Conservation (phyloP, 306 rosid genomes). For the Urtica urens region DNA sequence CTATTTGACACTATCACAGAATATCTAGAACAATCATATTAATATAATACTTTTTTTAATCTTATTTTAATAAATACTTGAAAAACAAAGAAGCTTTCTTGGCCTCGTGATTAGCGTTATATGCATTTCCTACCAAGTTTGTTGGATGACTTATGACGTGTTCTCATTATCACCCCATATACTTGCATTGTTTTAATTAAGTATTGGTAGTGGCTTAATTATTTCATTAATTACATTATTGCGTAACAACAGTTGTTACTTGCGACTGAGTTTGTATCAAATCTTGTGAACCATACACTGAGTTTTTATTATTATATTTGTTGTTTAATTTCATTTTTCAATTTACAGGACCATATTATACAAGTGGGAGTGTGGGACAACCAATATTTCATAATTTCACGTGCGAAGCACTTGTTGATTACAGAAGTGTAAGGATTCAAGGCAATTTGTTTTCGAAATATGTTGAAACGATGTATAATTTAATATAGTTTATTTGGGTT, state of each 20-base stretch:
- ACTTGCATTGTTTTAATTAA: background rate
- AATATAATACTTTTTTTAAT: too few species aligned
- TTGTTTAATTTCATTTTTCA: background rate
- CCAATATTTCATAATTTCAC: constrained; percentile 16
- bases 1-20: constrained; percentile 6
- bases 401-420: constrained; percentile 14
- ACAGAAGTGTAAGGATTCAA: background rate
- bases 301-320: background rate
- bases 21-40: background rate
- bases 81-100: constrained; percentile 7
- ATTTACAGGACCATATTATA: background rate
- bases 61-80: too few species aligned
- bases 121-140: background rate
- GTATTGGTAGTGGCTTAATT: background rate
- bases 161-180: background rate
- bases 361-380: constrained; percentile 16
- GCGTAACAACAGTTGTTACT: background rate
- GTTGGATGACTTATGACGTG: constrained; percentile 4
- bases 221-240: background rate
- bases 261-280: background rate
- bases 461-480: constrained; percentile 2
- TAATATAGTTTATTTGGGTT: too few species aligned
- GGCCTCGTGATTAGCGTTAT: constrained; percentile 6
- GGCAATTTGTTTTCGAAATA: background rate
- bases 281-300: background rate